A percentile compares a stretch with the other conserved stretches of the same genome.
Conservation (phyloP, 2,329 filamentous ascomycete species). For the Colletotrichum shisoi region DNA sequence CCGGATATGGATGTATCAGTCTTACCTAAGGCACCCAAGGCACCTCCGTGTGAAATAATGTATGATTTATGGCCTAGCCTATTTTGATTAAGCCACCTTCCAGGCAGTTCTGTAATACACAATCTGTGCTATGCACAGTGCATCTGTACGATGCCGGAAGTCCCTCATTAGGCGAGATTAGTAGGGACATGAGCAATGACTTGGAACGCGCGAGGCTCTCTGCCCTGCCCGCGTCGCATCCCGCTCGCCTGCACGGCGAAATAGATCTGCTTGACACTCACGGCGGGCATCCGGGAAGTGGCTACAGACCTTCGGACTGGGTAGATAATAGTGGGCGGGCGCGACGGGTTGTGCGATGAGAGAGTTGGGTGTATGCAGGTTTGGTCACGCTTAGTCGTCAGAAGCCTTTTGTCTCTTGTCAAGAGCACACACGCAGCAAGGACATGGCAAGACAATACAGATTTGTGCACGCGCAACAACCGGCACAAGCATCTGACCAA, state of each 20-base stretch:
- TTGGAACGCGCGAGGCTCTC: not conserved
- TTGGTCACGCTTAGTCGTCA: not conserved
- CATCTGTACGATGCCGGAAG: not conserved
- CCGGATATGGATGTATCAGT: not conserved
- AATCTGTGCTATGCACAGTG: not conserved
- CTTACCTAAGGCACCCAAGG: not conserved
- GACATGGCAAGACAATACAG: not conserved
- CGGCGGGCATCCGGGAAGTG: not conserved
- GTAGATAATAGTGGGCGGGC: too few relatives aligned
- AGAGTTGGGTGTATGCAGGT: not conserved
- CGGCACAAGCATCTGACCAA: slow-evolving; percentile 8
- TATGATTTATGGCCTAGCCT: too few relatives aligned
- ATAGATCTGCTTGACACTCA: not conserved
- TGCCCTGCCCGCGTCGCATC: not conserved
- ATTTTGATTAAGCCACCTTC: too few relatives aligned
- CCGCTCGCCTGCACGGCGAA: not conserved
- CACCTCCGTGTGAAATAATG: too few relatives aligned
- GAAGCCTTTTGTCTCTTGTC: not conserved
- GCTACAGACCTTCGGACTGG: not conserved
- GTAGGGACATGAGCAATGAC: not conserved
- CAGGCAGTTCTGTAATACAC: not conserved
- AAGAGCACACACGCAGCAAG: not conserved
- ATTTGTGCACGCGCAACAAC: slow-evolving; percentile 1
- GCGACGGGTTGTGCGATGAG: not conserved
- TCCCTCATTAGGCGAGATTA: not conserved